Evolutionary conservation across 1,284 basidiomycete species (phyloP), one percentile per base, ranked within the genome.

Genomic region (Melanopsichium pennsylvanicum): DNA sequence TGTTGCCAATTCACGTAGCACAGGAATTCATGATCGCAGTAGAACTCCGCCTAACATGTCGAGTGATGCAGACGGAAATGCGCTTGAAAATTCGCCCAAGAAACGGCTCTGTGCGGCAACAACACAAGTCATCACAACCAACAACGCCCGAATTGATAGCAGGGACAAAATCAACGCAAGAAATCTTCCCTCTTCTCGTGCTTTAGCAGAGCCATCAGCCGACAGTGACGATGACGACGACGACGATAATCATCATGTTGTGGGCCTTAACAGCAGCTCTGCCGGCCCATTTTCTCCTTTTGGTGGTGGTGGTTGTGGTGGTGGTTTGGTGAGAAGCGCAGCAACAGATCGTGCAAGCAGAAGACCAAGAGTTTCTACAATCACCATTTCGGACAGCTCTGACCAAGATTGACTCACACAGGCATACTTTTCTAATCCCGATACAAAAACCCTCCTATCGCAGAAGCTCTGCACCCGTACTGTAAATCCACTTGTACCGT

Each of bases 371-470:
- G 35, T 41, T 13, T 56, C 60, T 13, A 27, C 44, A 4, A 63
- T 63, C 48, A 52, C 44, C 23, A 47, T 63, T 31, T 42, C 27
- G 31, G 43, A 50, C 31, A 29, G 29, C 18, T 57, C 54, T 8
- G 34, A 26, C 6, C 25, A 23, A 26, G 44, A 61, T 8, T 18
- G 11, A 4, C 35, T 8, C 21, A 38, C 19, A 4, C 37, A 22
- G 10, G 16, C 2, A 12, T 18, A 9, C 34, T 9, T 16, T 35
- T 16, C 19, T 35, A 10, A n/a, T n/a, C n/a, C n/a, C n/a, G n/a
- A n/a, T n/a, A n/a, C n/a, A n/a, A n/a, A n/a, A n/a, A n/a, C n/a
- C n/a, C n/a, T n/a, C n/a, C n/a, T n/a, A n/a, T n/a, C n/a, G n/a
- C n/a, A n/a, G n/a, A n/a, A n/a, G n/a, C n/a, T n/a, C n/a, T n/a